phyloP scores from a whole-genome alignment of 139 green algal species.

The Auxenochlorella pyrenoidosa region DNA sequence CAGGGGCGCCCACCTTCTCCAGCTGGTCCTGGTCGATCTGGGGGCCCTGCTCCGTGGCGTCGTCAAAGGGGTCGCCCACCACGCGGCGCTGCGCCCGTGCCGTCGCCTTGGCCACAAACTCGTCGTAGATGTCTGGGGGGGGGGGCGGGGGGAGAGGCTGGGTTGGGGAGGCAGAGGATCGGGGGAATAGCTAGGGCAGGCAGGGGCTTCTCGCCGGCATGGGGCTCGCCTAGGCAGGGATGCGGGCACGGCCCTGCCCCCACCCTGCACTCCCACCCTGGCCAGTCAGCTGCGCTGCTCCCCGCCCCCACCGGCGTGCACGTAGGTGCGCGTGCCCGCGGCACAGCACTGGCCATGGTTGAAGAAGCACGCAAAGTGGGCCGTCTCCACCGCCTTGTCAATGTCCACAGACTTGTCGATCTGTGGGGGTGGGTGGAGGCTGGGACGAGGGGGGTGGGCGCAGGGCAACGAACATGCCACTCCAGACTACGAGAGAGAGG shows the following conservation, averaged over 20 bases:
- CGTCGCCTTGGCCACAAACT: constrained; percentile 61
- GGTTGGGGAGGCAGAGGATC: background rate
- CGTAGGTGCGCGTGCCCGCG: constrained; percentile 69
- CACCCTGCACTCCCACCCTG: too few species aligned
- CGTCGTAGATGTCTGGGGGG: constrained; percentile 65
- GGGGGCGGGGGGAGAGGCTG: background rate
- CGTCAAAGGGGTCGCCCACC: constrained; percentile 78
- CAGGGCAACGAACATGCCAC: too few species aligned
- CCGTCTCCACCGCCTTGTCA: constrained; percentile 66
- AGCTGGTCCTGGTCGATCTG: constrained; percentile 75
- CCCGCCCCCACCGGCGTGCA: constrained; percentile 61
- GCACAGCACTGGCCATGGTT: constrained; percentile 78
- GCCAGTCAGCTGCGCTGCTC: too few species aligned
- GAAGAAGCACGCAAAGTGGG: constrained; percentile 78
- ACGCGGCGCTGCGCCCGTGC: constrained; percentile 40
- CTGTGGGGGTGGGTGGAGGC: background rate
- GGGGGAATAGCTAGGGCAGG: too few species aligned
- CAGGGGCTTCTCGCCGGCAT: too few species aligned
- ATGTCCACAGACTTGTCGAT: constrained; percentile 62
- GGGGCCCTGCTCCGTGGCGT: constrained; percentile 70
- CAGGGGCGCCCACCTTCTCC: constrained; percentile 67
- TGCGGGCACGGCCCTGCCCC: too few species aligned
- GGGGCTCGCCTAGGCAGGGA: too few species aligned
- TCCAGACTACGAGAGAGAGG: too few species aligned
- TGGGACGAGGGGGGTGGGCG: too few species aligned